Base-by-base conservation (phyloP, 2,329 filamentous ascomycete species). In the Cladosporium halotolerans region DNA sequence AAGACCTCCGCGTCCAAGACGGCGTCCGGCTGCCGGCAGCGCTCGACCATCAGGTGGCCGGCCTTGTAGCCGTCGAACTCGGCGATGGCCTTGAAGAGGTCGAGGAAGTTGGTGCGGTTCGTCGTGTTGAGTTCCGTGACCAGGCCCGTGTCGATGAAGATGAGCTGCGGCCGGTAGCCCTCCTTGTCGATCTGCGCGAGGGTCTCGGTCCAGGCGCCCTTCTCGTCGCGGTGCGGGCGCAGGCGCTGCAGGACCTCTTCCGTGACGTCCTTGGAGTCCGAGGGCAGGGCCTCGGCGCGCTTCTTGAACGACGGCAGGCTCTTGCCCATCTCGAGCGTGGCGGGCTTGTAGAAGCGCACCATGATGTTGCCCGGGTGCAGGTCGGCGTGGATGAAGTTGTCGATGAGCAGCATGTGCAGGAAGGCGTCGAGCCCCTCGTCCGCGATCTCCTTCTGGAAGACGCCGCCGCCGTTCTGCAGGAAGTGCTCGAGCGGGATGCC, bases 351-450 rank as follows among this genome's bases (percentile, higher is more conserved):
- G 74, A 99, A 99, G 58, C 95, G 89, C 44, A 99, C 92, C 91
- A 99, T 97, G 72, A 99, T 97, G 69, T 99, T 99, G 23, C 93
- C 93, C 0, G 93, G 93, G 67, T 99, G 93, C 31, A 99, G 75
- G 67, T 99, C 93, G 4, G 93, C 92, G 66, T 99, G 93, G 23
- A 96, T 85, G 69, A 99, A 99, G 69, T 99, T 99, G 70, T 99
- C 93, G 38, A 99, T 85, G 10, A 99, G 79, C 13, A 99, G 76
- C 93, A 99, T 99, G 64, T 91, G 89, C 46, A 99, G 73, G 70
- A 99, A 99, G 3, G 92, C 91, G 68, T 99, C 91, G 0, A 99
- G 80, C 0, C 93, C 93, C 73, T 97, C 92, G 54, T 95, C 85
- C 3, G 93, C 91, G 58, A 99, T 95, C 59, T 96, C 92, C 63